phyloP scores from a whole-genome alignment of 768 basidiomycete genomes.

The Lenzites betulinus region DNA sequence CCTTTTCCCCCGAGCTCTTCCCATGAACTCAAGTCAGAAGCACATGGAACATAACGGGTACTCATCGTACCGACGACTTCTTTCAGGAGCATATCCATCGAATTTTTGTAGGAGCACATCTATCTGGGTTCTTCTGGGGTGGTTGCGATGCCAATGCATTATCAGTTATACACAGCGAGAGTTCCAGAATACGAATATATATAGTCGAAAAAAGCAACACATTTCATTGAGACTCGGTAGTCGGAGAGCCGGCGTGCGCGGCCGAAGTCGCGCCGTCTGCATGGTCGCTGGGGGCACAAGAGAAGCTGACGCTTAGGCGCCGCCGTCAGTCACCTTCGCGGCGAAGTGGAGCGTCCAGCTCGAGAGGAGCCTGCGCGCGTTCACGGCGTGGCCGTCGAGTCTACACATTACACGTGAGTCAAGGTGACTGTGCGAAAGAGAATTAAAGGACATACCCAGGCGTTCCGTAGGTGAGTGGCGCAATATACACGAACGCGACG shows the following conservation, averaged over 20 bases:
- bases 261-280: too few species aligned
- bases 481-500: constrained; percentile 69
- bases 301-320: not conserved
- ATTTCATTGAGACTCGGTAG: not conserved
- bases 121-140: not conserved
- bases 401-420: constrained; percentile 41
- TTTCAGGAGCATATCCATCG: too few species aligned
- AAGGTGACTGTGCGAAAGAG: not conserved
- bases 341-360: constrained; percentile 96
- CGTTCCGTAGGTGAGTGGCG: constrained; percentile 94
- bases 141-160: not conserved
- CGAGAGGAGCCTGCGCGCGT: constrained; percentile 76
- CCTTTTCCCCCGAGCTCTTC: too few species aligned
- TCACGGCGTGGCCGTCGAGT: constrained; percentile 83
- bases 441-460: constrained; percentile 74
- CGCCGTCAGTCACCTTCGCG: constrained; percentile 49
- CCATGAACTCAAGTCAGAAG: too few species aligned
- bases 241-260: not conserved
- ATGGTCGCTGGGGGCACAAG: too few species aligned
- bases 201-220: not conserved
- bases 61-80: too few species aligned
- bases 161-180: not conserved
- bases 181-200: not conserved
- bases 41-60: too few species aligned
- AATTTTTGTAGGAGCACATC: too few species aligned